Conservation (phyloP, 805 yeast genomes). For the Starmerella stigmatis region DNA sequence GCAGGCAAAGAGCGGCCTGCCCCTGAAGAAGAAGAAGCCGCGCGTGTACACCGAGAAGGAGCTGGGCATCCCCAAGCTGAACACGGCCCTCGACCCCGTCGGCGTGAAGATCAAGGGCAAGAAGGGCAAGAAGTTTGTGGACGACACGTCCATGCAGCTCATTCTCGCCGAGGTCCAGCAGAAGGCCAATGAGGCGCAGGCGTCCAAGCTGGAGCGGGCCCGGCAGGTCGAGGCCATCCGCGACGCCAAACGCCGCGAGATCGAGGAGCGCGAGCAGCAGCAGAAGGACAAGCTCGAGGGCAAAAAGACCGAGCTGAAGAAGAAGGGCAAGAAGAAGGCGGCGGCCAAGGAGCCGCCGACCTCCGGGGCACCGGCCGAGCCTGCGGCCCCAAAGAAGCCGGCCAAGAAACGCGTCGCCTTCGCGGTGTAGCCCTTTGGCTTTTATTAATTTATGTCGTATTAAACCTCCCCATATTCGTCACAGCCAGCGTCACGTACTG, state of each 20-base stretch:
- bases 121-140: constrained; percentile 52
- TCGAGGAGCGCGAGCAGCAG: constrained; percentile 68
- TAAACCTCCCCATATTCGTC: too few relatives aligned
- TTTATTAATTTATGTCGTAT: too few relatives aligned
- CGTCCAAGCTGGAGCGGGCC: constrained; percentile 82
- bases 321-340: background rate
- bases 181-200: constrained; percentile 63
- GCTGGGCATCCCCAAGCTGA: constrained; percentile 65
- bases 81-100: constrained; percentile 67
- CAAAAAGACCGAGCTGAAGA: constrained; percentile 64
- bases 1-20: constrained; percentile 16
- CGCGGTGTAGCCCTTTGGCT: constrained; percentile 2
- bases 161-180: constrained; percentile 75
- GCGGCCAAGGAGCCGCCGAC: too few relatives aligned
- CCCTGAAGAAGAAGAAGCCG: constrained; percentile 23
- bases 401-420: constrained; percentile 19
- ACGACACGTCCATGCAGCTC: constrained; percentile 62
- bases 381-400: constrained; percentile 31
- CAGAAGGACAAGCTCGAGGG: constrained; percentile 60
- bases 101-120: constrained; percentile 78
- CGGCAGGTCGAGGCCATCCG: constrained; percentile 82
- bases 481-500: too few relatives aligned
- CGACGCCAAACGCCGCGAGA: constrained; percentile 73
- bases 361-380: background rate
- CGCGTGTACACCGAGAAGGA: constrained; percentile 60